Percentiles rank a stretch among this genome's conserved stretches.
These are phyloP conservation scores for Clonostachys solani DNA, from an alignment of 2,329 filamentous ascomycete genomes.

Conservation along the genomic window DNA sequence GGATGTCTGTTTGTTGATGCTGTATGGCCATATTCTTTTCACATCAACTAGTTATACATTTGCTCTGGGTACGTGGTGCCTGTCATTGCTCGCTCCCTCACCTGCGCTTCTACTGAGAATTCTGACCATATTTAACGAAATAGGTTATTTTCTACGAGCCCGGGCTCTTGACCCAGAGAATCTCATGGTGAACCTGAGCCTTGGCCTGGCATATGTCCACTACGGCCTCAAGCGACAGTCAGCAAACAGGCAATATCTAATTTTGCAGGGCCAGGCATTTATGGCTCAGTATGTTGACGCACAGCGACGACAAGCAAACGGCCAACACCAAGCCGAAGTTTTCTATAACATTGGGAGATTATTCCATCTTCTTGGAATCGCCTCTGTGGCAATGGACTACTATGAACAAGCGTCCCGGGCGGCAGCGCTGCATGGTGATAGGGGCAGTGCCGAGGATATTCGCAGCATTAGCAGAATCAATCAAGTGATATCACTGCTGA, in stretches of 20 bases:
- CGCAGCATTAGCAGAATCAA: slow-evolving; percentile 20
- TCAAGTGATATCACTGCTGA: slow-evolving; percentile 20
- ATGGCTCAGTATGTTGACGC: slow-evolving; percentile 40
- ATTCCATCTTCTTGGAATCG: slow-evolving; percentile 28
- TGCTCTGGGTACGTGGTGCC: slow-evolving; percentile 60
- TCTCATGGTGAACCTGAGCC: slow-evolving; percentile 72
- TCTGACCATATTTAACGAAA: not conserved
- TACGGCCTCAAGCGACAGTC: slow-evolving; percentile 85
- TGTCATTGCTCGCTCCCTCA: not conserved
- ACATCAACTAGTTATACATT: slow-evolving; percentile 78
- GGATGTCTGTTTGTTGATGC: slow-evolving; percentile 77
- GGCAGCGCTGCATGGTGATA: slow-evolving; percentile 1
- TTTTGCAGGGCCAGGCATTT: slow-evolving; percentile 82
- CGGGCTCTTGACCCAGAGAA: slow-evolving; percentile 72
- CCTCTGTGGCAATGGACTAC: slow-evolving; percentile 60
- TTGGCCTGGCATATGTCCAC: slow-evolving; percentile 83
- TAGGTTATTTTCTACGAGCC: slow-evolving; percentile 79
- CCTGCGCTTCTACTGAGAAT: not conserved
- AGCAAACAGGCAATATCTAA: slow-evolving; percentile 83
- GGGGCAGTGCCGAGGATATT: slow-evolving; percentile 14
- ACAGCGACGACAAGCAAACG: not conserved
- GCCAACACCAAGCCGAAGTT: slow-evolving; percentile 16
- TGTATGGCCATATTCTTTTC: slow-evolving; percentile 88
- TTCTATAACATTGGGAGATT: slow-evolving; percentile 31
- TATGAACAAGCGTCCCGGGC: slow-evolving; percentile 47